phyloP scores from a whole-genome alignment of 768 basidiomycete genomes.

The Lactifluus hygrophoroides region DNA sequence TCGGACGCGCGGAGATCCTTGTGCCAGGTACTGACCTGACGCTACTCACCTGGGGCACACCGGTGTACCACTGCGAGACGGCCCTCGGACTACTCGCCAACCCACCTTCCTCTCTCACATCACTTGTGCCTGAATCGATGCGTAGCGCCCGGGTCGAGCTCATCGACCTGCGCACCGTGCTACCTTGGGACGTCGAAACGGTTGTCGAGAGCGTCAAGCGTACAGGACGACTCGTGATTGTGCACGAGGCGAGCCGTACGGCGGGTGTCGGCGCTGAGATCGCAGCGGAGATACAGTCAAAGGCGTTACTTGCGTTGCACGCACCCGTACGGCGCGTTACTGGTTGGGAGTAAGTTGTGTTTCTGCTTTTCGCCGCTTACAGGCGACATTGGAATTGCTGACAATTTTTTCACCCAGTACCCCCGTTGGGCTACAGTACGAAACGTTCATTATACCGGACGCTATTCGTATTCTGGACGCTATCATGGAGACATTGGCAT shows the following conservation, averaged over 20 bases:
- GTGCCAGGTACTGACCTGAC: slow-evolving; percentile 76
- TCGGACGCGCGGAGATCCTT: slow-evolving; percentile 74
- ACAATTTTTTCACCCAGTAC: slow-evolving; percentile 37
- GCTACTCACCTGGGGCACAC: slow-evolving; percentile 87
- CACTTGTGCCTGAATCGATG: slow-evolving; percentile 54
- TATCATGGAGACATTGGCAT: slow-evolving; percentile 73
- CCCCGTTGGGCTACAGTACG: slow-evolving; percentile 78
- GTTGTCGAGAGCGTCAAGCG: slow-evolving; percentile 75
- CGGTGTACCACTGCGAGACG: slow-evolving; percentile 81
- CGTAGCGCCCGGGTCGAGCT: slow-evolving; percentile 74
- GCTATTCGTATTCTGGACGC: slow-evolving; percentile 75
- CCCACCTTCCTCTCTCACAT: slow-evolving; percentile 55
- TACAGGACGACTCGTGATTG: slow-evolving; percentile 79
- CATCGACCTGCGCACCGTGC: slow-evolving; percentile 81
- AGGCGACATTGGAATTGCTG: neutral
- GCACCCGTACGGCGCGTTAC: slow-evolving; percentile 83
- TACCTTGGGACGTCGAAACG: slow-evolving; percentile 83
- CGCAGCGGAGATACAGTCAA: slow-evolving; percentile 81
- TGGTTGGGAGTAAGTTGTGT: slow-evolving; percentile 94
- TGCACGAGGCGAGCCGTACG: slow-evolving; percentile 86
- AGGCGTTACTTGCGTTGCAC: slow-evolving; percentile 80
- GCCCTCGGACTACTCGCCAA: slow-evolving; percentile 66
- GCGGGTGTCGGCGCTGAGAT: slow-evolving; percentile 90
- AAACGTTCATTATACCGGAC: slow-evolving; percentile 91
- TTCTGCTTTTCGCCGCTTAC: neutral